Evolutionary conservation across 2,329 filamentous ascomycete species (phyloP).

Genomic region (Xylogone sp.): DNA sequence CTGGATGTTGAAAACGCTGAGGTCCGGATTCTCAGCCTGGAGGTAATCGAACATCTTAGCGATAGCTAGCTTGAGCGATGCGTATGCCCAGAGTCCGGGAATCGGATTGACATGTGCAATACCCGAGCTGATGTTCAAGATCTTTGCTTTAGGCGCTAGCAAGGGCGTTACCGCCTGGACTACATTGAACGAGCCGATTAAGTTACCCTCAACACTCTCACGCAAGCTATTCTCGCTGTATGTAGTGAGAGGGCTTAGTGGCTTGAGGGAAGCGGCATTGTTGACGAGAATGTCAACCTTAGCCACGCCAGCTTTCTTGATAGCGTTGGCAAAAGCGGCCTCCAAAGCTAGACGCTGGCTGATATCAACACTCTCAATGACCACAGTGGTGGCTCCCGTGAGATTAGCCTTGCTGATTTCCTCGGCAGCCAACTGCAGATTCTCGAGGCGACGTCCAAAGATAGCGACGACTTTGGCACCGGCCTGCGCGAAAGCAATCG

Average conservation of each 20-base stretch:
- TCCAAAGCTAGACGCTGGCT: constrained; percentile 3
- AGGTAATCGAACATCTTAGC: constrained; percentile 33
- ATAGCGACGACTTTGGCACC: constrained; percentile 23
- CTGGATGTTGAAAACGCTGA: constrained; percentile 36
- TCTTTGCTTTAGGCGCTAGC: constrained; percentile 2
- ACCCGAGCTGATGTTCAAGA: constrained; percentile 5
- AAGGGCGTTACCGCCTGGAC: constrained; percentile 1
- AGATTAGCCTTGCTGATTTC: constrained; percentile 1
- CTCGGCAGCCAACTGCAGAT: constrained; percentile 2
- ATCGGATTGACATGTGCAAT: constrained; percentile 6
- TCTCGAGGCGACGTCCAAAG: constrained; percentile 15
- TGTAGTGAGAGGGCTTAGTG: not conserved
- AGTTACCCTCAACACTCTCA: not conserved
- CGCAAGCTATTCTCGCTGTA: not conserved
- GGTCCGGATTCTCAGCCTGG: constrained; percentile 30
- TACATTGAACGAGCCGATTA: not conserved
- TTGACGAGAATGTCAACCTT: constrained; percentile 1
- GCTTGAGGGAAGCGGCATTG: not conserved
- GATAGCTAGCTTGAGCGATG: constrained; percentile 30
- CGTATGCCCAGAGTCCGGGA: constrained; percentile 26
- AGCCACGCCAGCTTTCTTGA: not conserved
- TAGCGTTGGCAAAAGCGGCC: constrained; percentile 1
- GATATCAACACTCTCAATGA: constrained; percentile 5
- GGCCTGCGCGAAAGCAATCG: constrained; percentile 12
- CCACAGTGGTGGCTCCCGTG: not conserved